phyloP scores from a whole-genome alignment of 306 rosid genomes.

The Acacia crassicarpa region DNA sequence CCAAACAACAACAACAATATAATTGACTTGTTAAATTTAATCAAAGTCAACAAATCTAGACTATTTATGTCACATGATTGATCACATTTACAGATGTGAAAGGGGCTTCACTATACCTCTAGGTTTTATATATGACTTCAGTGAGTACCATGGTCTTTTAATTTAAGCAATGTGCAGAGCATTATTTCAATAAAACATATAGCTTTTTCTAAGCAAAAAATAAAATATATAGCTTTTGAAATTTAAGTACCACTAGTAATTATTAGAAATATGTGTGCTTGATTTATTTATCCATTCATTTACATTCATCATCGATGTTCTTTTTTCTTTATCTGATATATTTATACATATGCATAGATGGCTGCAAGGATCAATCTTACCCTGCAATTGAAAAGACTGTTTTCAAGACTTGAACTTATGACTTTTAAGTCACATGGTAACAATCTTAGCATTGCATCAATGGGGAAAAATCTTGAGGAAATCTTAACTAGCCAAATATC shows the following conservation, averaged over 20 bases:
- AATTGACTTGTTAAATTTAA: background rate
- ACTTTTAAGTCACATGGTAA: too few species aligned
- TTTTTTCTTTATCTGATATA: background rate
- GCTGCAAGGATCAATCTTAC: too few species aligned
- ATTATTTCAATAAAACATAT: background rate
- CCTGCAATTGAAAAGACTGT: rapidly evolving
- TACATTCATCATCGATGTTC: background rate
- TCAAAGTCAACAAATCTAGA: background rate
- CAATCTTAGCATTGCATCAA: too few species aligned
- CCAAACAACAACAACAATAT: background rate
- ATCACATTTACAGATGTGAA: background rate
- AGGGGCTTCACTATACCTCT: background rate
- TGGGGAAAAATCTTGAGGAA: background rate
- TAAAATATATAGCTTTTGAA: background rate
- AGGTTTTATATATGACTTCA: background rate
- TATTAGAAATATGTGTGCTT: too few species aligned
- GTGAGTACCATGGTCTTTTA: too few species aligned
- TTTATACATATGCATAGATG: too few species aligned
- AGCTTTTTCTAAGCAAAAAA: too few species aligned
- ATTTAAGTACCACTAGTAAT: background rate
- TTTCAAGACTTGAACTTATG: too few species aligned
- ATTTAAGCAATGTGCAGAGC: background rate
- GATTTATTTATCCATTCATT: background rate
- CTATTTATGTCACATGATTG: background rate
- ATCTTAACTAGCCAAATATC: background rate